Conservation (phyloP, 2,329 filamentous ascomycete species). For the Thelonectria rubi region DNA sequence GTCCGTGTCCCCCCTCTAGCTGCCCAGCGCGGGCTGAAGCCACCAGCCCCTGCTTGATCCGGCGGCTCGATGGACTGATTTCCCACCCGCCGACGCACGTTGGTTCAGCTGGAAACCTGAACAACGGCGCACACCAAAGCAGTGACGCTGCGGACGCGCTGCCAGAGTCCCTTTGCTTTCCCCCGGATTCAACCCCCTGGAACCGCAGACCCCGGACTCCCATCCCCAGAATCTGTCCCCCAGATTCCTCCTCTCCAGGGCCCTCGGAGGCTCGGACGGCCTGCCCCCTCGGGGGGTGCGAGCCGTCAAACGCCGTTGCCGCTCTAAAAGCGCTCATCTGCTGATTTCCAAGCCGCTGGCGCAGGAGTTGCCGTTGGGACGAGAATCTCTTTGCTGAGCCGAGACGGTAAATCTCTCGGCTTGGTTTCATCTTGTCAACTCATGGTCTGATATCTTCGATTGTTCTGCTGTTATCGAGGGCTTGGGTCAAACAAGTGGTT, state of each 20-base stretch:
- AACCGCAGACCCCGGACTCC: constrained; percentile 12
- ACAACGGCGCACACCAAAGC: no score
- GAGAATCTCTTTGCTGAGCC: not conserved
- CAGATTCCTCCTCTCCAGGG: not conserved
- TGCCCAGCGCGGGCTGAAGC: constrained; percentile 9
- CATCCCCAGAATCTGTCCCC: constrained; percentile 18
- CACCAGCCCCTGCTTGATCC: constrained; percentile 11
- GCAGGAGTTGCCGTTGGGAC: not conserved
- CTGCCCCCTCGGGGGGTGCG: not conserved
- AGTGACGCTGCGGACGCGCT: constrained; percentile 5
- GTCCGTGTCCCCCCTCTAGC: constrained; percentile 1
- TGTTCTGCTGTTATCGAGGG: not conserved
- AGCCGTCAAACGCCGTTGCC: constrained; percentile 13
- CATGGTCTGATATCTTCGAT: not conserved
- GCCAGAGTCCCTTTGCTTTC: not conserved
- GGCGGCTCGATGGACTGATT: constrained; percentile 19
- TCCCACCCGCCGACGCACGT: not conserved
- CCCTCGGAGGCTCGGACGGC: not conserved
- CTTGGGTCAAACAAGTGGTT: not conserved
- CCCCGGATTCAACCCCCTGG: constrained; percentile 15
- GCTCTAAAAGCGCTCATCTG: constrained; percentile 11
- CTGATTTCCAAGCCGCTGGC: constrained; percentile 1
- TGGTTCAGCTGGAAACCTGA: constrained; percentile 15
- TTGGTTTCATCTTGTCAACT: not conserved
- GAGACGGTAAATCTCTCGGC: not conserved